A percentile compares a stretch with the other conserved stretches of the same genome.
Conservation (phyloP, 1,284 basidiomycete genomes). For the Golubevia sp. region DNA sequence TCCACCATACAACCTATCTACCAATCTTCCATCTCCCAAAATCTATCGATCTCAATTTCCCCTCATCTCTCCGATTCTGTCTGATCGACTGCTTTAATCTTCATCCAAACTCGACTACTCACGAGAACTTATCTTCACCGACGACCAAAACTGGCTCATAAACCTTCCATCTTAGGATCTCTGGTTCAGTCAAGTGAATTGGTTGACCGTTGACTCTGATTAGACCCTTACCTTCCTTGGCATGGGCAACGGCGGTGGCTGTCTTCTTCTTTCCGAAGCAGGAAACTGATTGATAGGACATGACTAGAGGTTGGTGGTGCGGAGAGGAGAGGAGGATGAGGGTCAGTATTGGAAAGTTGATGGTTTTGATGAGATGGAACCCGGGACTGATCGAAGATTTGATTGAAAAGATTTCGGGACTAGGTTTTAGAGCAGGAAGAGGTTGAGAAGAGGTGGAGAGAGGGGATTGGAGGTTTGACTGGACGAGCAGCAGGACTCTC, state of each 20-base stretch:
- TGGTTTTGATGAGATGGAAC: not conserved
- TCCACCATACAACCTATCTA: too few relatives aligned
- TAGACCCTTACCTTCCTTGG: conserved; percentile 87
- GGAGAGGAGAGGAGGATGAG: conserved; percentile 19
- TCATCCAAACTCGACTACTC: conserved; percentile 17
- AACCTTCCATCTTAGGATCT: conserved; percentile 95
- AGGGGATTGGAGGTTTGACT: not conserved
- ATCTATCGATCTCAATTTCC: too few relatives aligned
- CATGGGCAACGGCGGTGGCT: conserved; percentile 54
- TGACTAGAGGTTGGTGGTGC: conserved; percentile 35
- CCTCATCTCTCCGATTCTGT: too few relatives aligned
- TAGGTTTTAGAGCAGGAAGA: too few relatives aligned
- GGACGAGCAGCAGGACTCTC: too few relatives aligned
- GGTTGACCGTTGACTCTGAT: conserved; percentile 97
- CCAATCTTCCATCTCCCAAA: too few relatives aligned
- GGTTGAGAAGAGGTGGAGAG: not conserved
- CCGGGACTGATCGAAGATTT: too few relatives aligned
- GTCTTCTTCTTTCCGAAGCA: conserved; percentile 64
- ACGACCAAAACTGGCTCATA: conserved; percentile 73
- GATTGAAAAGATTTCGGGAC: not conserved
- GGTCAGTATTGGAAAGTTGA: conserved; percentile 72
- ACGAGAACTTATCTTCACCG: conserved; percentile 61
- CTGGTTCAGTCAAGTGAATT: conserved; percentile 84
- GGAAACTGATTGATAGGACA: conserved; percentile 55
- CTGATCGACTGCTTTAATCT: too few relatives aligned